A percentile compares a stretch with the other conserved stretches of the same genome.
Conservation (phyloP, 2,329 filamentous ascomycete genomes). For the Pseudogymnoascus sp. region DNA sequence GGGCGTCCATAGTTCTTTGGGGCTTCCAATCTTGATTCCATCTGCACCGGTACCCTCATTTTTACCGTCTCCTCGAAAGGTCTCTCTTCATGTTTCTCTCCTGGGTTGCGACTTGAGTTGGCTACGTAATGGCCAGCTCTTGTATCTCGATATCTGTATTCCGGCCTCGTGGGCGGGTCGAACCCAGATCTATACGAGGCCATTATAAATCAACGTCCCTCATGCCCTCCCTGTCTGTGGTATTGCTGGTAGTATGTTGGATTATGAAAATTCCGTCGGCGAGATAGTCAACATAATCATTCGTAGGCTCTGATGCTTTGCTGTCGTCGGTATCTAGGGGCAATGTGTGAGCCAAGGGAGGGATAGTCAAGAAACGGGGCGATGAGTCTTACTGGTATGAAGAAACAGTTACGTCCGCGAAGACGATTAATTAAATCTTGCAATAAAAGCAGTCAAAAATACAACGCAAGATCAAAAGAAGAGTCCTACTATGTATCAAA, state of each 20-base stretch:
- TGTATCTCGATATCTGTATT: constrained; percentile 30
- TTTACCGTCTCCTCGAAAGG: constrained; percentile 34
- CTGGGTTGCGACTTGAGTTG: not conserved
- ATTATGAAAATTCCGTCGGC: constrained; percentile 15
- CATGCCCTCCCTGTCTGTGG: constrained; percentile 19
- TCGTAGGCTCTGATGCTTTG: constrained; percentile 14
- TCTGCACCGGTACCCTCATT: constrained; percentile 29
- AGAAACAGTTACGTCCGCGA: constrained; percentile 20
- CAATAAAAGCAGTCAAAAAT: constrained; percentile 17
- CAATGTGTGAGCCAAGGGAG: constrained; percentile 3
- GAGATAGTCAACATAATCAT: constrained; percentile 24
- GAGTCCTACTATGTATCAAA: constrained; percentile 22
- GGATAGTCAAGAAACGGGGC: constrained; percentile 14
- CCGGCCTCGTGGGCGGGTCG: constrained; percentile 35
- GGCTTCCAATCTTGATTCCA: constrained; percentile 17
- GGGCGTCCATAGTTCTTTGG: constrained; percentile 13
- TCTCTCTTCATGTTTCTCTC: constrained; percentile 13
- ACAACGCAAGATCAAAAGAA: constrained; percentile 17
- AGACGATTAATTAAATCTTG: constrained; percentile 19
- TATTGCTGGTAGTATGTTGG: constrained; percentile 22
- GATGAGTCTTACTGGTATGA: constrained; percentile 13
- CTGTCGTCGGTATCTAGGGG: constrained; percentile 10
- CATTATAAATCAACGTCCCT: constrained; percentile 30
- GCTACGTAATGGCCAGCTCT: constrained; percentile 22
- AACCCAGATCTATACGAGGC: constrained; percentile 36